A percentile compares a stretch with the other conserved stretches of the same genome.
These are phyloP conservation scores for Globisporangium heterothallicum DNA, from an alignment of 352 stramenopile genomes.

Conservation along the genomic window DNA sequence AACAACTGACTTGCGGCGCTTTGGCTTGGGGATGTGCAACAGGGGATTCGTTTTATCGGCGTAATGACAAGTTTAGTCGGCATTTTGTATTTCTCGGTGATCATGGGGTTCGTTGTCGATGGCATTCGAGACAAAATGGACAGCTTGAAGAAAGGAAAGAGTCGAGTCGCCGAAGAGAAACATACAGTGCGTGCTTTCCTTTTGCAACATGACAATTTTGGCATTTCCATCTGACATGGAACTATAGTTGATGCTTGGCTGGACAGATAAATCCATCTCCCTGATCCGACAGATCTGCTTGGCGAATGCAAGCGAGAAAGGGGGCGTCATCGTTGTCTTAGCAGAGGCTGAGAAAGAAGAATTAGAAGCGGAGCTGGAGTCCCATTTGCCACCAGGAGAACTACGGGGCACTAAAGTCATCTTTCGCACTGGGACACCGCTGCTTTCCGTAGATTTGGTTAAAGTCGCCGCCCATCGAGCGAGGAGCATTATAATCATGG, in stretches of 20 bases:
- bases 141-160: constrained; percentile 85
- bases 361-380: constrained; percentile 61
- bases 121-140: constrained; percentile 86
- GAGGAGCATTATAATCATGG: constrained; percentile 81
- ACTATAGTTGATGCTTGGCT: constrained; percentile 76
- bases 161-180: constrained; percentile 65
- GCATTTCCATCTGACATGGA: too few species aligned
- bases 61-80: constrained; percentile 55
- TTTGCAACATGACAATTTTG: too few species aligned
- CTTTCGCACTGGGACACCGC: constrained; percentile 70
- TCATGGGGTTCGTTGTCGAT: constrained; percentile 88
- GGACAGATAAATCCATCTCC: constrained; percentile 83
- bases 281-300: constrained; percentile 83
- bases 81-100: constrained; percentile 86
- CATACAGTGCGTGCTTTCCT: constrained; percentile 54
- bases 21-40: background rate
- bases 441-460: constrained; percentile 73
- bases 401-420: constrained; percentile 71
- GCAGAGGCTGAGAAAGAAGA: constrained; percentile 74
- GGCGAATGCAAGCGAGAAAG: constrained; percentile 83
- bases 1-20: too few species aligned
- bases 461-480: constrained; percentile 78
- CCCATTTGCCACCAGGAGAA: constrained; percentile 52
- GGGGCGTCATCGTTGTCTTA: constrained; percentile 76
- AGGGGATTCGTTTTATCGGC: constrained; percentile 54